Percentiles rank a stretch among this genome's conserved stretches.
phyloP scores from a whole-genome alignment of 768 basidiomycete genomes.

The Sistotremastrum suecicum region DNA sequence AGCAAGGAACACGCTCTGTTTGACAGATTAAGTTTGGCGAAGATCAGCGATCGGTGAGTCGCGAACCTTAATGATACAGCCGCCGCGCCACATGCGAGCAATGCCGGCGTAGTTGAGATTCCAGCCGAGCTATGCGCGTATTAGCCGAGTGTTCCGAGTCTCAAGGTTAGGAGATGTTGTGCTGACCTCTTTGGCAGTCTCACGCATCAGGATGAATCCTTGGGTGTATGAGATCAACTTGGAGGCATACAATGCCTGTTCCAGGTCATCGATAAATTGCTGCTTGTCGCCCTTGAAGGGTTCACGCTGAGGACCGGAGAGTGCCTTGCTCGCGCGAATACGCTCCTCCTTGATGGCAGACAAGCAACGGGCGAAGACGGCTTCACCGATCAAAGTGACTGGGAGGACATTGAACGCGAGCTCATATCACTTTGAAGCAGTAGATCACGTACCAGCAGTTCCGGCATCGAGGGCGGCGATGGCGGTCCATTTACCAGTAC shows the following conservation, averaged over 20 bases:
- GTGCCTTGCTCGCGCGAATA: slow-evolving; percentile 78
- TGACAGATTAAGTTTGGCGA: background rate
- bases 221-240: slow-evolving; percentile 99
- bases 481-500: slow-evolving; percentile 99
- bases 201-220: slow-evolving; percentile 99
- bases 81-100: slow-evolving; percentile 98
- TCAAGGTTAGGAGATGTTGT: background rate
- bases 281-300: slow-evolving; percentile 95
- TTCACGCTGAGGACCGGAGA: slow-evolving; percentile 84
- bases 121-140: slow-evolving; percentile 48
- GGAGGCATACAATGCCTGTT: slow-evolving; percentile 97
- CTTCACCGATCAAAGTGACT: slow-evolving; percentile 99
- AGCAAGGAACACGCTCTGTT: slow-evolving; percentile 77
- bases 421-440: slow-evolving; percentile 1
- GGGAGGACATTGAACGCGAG: slow-evolving; percentile 9
- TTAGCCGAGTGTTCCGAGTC: background rate
- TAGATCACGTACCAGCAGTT: slow-evolving; percentile 46
- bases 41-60: slow-evolving; percentile 1
- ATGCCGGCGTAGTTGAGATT: slow-evolving; percentile 96
- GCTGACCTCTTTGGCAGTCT: slow-evolving; percentile 83
- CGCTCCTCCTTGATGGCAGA: slow-evolving; percentile 97
- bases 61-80: slow-evolving; percentile 91
- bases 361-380: slow-evolving; percentile 96
- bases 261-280: slow-evolving; percentile 97
- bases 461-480: slow-evolving; percentile 92